Evolutionary conservation across 1,139 yeast species (phyloP).

Genomic region (Pichia sp.): DNA sequence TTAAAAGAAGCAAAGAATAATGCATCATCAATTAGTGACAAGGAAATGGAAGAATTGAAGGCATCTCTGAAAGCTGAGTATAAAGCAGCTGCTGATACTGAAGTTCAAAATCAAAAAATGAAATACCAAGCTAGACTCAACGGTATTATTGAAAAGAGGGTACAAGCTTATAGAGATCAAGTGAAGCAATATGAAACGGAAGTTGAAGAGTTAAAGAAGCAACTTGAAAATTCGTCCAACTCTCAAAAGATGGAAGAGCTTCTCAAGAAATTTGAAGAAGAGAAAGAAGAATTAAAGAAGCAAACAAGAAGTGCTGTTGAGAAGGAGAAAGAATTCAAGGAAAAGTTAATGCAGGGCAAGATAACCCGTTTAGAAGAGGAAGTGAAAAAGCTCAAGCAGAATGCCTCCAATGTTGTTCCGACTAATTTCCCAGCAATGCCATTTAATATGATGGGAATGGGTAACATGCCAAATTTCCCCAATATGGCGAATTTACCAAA

Average conservation of each 20-base stretch:
- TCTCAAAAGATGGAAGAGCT: conserved; percentile 11
- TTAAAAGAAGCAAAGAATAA: conserved; percentile 16
- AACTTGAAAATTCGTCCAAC: conserved; percentile 13
- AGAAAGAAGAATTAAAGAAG: conserved; percentile 24
- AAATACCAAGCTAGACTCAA: conserved; percentile 26
- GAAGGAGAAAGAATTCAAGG: conserved; percentile 26
- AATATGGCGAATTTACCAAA: neutral
- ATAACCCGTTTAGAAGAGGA: conserved; percentile 16
- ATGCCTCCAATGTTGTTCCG: too few relatives aligned
- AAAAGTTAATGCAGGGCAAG: conserved; percentile 23
- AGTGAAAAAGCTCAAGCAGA: conserved; percentile 16
- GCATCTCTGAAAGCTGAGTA: conserved; percentile 20
- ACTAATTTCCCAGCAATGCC: neutral
- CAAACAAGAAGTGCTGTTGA: conserved; percentile 25
- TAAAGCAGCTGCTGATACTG: conserved; percentile 16
- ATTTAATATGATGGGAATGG: neutral
- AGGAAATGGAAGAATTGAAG: conserved; percentile 22
- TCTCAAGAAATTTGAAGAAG: conserved; percentile 21
- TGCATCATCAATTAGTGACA: neutral
- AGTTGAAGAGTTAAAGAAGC: conserved; percentile 25
- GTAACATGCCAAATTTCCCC: neutral
- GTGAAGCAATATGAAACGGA: neutral
- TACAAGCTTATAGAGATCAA: conserved; percentile 18
- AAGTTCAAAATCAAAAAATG: conserved; percentile 25
- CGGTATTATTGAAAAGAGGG: conserved; percentile 27